Percentiles rank a stretch among this genome's conserved stretches.
Evolutionary conservation across 1,284 basidiomycete species (phyloP).

Genomic region (Sporisorium iseilematis-ciliati): DNA sequence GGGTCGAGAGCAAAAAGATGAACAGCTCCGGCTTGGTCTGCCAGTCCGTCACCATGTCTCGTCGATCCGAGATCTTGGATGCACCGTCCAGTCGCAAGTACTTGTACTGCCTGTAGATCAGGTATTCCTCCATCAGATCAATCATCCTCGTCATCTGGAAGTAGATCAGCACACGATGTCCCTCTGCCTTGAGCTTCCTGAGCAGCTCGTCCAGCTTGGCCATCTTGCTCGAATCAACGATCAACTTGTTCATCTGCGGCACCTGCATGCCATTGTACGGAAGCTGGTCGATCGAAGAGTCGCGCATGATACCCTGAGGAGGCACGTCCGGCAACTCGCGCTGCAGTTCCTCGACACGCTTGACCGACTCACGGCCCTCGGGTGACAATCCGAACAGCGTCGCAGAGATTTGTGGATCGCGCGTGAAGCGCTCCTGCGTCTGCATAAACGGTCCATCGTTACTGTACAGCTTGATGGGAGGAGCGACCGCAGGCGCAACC

Average conservation of each 20-base stretch:
- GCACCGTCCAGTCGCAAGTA: conserved; percentile 95
- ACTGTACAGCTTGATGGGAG: conserved; percentile 81
- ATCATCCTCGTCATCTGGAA: conserved; percentile 99
- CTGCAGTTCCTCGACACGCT: conserved; percentile 74
- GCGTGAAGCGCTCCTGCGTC: conserved; percentile 74
- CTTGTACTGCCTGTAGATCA: conserved; percentile 97
- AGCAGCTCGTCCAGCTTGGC: conserved; percentile 88
- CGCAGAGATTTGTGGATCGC: conserved; percentile 77
- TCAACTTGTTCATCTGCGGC: conserved; percentile 93
- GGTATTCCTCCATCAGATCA: conserved; percentile 98
- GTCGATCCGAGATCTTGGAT: conserved; percentile 92
- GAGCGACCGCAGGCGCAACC: conserved; percentile 84
- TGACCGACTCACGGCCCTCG: conserved; percentile 77
- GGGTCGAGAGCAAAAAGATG: conserved; percentile 82
- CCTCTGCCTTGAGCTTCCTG: conserved; percentile 90
- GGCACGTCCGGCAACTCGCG: conserved; percentile 76
- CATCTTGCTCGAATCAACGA: conserved; percentile 97
- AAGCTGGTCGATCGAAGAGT: conserved; percentile 80
- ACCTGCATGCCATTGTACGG: conserved; percentile 89
- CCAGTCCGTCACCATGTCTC: conserved; percentile 99
- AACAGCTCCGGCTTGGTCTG: conserved; percentile 83
- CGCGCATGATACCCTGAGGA: conserved; percentile 78
- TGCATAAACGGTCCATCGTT: conserved; percentile 85
- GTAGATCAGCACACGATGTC: conserved; percentile 95
- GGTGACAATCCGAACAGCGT: conserved; percentile 88